phyloP scores from a whole-genome alignment of 345 rosid species.

The Mangifera indica region DNA sequence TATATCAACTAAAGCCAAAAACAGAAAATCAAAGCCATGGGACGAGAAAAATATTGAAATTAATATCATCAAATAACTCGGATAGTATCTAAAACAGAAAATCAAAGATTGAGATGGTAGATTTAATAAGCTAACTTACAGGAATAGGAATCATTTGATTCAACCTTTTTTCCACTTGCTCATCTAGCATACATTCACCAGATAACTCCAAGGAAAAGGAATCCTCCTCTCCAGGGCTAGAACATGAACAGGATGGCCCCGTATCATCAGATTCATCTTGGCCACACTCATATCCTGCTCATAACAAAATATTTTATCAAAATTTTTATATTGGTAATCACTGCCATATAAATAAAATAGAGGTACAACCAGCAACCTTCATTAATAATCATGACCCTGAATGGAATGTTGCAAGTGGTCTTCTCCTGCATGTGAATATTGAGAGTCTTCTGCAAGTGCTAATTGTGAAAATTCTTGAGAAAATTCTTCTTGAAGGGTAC shows the following conservation, averaged over 20 bases:
- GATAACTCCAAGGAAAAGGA: constrained; percentile 57
- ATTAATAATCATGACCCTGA: constrained; percentile 36
- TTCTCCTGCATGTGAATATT: constrained; percentile 34
- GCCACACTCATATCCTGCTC: constrained; percentile 54
- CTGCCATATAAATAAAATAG: neutral
- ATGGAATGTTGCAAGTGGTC: constrained; percentile 33
- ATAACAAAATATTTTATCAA: constrained; percentile 20
- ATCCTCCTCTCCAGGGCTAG: constrained; percentile 64
- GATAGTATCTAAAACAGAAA: neutral
- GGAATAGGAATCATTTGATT: constrained; percentile 81
- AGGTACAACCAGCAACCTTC: constrained; percentile 10
- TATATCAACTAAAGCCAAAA: neutral
- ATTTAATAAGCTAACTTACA: constrained; percentile 39
- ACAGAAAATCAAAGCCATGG: neutral
- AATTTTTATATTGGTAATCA: constrained; percentile 6
- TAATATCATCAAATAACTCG: neutral
- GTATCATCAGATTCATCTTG: constrained; percentile 54
- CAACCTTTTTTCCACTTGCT: constrained; percentile 76
- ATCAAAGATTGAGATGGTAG: neutral
- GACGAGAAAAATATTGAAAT: neutral
- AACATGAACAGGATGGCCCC: constrained; percentile 51
- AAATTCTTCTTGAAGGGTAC: constrained; percentile 82
- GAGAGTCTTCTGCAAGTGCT: constrained; percentile 50
- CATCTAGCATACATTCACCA: constrained; percentile 55
- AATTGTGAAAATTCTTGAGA: constrained; percentile 82